These are phyloP conservation scores for Coemansia sp. DNA, from an alignment of 192 early-diverging fungal species.

Conservation along the genomic window DNA sequence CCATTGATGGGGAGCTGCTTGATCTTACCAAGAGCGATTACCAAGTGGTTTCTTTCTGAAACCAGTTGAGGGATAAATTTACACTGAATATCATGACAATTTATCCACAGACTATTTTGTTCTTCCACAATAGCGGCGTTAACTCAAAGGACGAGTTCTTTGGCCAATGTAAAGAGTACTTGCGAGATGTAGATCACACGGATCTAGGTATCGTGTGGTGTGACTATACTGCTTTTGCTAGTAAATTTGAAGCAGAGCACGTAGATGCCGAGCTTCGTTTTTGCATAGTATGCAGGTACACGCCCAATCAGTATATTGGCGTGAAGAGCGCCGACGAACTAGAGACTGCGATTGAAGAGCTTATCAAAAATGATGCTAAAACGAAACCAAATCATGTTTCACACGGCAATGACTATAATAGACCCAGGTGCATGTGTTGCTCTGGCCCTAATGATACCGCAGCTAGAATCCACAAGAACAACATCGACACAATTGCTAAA, in stretches of 20 bases:
- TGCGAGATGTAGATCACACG: not conserved
- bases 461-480: not conserved
- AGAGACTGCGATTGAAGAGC: not conserved
- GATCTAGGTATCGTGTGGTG: not conserved
- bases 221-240: not conserved
- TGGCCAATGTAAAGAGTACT: not conserved
- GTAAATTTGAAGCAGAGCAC: not conserved
- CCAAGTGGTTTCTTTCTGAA: no score
- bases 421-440: not conserved
- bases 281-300: not conserved
- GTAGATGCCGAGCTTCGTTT: not conserved
- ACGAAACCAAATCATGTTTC: not conserved
- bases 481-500: not conserved
- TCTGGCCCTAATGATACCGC: not conserved
- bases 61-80: no score
- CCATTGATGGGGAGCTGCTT: no score
- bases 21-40: no score
- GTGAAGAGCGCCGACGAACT: not conserved
- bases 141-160: not conserved
- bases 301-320: not conserved
- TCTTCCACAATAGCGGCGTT: not conserved
- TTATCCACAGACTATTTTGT: not conserved
- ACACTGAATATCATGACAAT: no score
- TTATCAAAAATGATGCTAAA: not conserved
- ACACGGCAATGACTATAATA: not conserved